Evolutionary conservation across 768 basidiomycete species (phyloP).

Genomic region (Pleurotus cornucopiae): DNA sequence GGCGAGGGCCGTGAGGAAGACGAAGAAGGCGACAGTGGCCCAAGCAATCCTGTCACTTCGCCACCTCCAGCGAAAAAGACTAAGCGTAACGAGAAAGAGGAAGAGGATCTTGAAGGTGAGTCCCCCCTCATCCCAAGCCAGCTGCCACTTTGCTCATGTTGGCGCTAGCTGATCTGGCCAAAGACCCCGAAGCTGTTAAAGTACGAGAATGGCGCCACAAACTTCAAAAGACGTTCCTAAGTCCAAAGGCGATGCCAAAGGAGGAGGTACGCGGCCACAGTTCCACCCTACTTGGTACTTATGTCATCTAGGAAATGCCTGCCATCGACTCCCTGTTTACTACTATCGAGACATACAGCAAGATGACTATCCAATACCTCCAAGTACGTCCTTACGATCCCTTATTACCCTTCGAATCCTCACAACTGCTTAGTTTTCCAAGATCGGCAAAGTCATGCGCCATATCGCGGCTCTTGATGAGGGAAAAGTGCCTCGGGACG

Average conservation of each 20-base stretch:
- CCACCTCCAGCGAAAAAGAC: constrained; percentile 65
- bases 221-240: constrained; percentile 83
- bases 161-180: constrained; percentile 43
- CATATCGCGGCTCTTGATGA: constrained; percentile 62
- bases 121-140: constrained; percentile 8
- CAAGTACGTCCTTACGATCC: constrained; percentile 22
- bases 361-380: constrained; percentile 76
- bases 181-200: constrained; percentile 60
- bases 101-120: constrained; percentile 58
- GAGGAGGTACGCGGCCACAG: constrained; percentile 47
- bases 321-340: constrained; percentile 67
- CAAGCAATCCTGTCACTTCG: constrained; percentile 47
- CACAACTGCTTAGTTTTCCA: constrained; percentile 54
- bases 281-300: background rate
- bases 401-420: background rate
- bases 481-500: constrained; percentile 62
- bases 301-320: constrained; percentile 66
- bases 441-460: constrained; percentile 86
- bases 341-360: constrained; percentile 70
- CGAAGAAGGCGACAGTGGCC: constrained; percentile 41
- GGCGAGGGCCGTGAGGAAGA: constrained; percentile 47
- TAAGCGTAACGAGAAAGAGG: constrained; percentile 54
- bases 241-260: constrained; percentile 58
- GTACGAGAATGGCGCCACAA: constrained; percentile 92
- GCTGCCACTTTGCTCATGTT: constrained; percentile 6